Conservation (phyloP, 2,329 filamentous ascomycete genomes). For the Diplodia scrobiculata region DNA sequence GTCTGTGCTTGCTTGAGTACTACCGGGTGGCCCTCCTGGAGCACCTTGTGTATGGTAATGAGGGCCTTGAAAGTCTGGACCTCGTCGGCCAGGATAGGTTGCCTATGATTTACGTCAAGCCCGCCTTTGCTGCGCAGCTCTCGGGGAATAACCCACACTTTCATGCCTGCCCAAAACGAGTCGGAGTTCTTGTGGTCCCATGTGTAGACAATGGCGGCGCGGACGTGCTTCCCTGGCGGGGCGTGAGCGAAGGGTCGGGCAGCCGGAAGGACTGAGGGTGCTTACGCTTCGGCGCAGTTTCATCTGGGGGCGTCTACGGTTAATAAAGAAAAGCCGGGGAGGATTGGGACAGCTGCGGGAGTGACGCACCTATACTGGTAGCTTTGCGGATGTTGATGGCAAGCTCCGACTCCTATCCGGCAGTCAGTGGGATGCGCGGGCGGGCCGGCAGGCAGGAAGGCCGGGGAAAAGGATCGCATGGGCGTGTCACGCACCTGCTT, state of each 20-base stretch:
- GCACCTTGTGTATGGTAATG: conserved; percentile 94
- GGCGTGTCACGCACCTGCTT: conserved; percentile 51
- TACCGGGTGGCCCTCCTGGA: conserved; percentile 92
- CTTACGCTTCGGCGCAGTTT: conserved; percentile 68
- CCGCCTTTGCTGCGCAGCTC: conserved; percentile 13
- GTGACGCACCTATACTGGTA: conserved; percentile 59
- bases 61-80: conserved; percentile 98
- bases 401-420: conserved; percentile 63
- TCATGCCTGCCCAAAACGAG: conserved; percentile 97
- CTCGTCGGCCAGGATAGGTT: conserved; percentile 97
- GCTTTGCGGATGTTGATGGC: conserved; percentile 69
- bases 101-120: conserved; percentile 54
- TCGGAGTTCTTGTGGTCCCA: conserved; percentile 97
- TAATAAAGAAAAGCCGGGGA: conserved; percentile 31
- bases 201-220: conserved; percentile 96
- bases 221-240: conserved; percentile 79
- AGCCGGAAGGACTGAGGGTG: neutral
- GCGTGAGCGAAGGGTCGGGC: conserved; percentile 38
- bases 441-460: conserved; percentile 26
- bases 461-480: neutral
- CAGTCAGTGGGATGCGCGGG: neutral
- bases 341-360: conserved; percentile 12
- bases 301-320: conserved; percentile 49
- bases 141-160: conserved; percentile 66
- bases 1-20: conserved; percentile 85